These are phyloP conservation scores for Boletus subcaerulescens DNA, from an alignment of 768 basidiomycete genomes.

Conservation along the genomic window DNA sequence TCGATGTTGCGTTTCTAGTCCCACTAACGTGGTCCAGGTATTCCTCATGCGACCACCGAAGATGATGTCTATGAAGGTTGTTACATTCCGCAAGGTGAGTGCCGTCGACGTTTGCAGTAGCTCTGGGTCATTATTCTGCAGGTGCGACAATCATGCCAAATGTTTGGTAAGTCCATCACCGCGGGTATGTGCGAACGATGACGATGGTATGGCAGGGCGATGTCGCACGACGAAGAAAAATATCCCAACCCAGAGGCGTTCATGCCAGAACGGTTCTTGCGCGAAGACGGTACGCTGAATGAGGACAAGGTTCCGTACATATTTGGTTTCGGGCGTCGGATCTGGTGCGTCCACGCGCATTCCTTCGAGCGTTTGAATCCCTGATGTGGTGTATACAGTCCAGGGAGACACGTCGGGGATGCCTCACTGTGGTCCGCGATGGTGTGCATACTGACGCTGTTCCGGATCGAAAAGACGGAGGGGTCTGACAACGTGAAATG, in stretches of 20 bases:
- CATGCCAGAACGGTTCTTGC: slow-evolving; percentile 36
- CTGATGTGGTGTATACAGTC: neutral
- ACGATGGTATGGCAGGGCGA: slow-evolving; percentile 22
- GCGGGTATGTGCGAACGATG: neutral
- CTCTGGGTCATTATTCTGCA: neutral
- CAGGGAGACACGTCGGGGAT: slow-evolving; percentile 42
- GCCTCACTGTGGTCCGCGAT: slow-evolving; percentile 39
- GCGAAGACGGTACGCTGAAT: slow-evolving; percentile 20
- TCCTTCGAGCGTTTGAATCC: neutral
- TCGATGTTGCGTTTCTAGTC: neutral
- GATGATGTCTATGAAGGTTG: slow-evolving; percentile 47
- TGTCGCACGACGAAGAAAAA: slow-evolving; percentile 33
- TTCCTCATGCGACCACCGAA: slow-evolving; percentile 35
- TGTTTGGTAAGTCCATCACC: slow-evolving; percentile 12
- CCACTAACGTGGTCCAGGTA: slow-evolving; percentile 11
- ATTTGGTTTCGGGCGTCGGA: slow-evolving; percentile 27
- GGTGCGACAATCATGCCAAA: slow-evolving; percentile 18
- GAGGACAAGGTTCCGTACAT: slow-evolving; percentile 17
- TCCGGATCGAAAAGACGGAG: slow-evolving; percentile 28
- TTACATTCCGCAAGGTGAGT: slow-evolving; percentile 53
- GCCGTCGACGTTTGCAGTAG: no score
- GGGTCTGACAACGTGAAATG: slow-evolving; percentile 19
- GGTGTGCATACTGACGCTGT: slow-evolving; percentile 32
- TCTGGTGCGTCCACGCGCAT: slow-evolving; percentile 25
- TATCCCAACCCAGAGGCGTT: slow-evolving; percentile 35